Conservation (phyloP, 108 stramenopile species). For the Cyclotella kingstonii region DNA sequence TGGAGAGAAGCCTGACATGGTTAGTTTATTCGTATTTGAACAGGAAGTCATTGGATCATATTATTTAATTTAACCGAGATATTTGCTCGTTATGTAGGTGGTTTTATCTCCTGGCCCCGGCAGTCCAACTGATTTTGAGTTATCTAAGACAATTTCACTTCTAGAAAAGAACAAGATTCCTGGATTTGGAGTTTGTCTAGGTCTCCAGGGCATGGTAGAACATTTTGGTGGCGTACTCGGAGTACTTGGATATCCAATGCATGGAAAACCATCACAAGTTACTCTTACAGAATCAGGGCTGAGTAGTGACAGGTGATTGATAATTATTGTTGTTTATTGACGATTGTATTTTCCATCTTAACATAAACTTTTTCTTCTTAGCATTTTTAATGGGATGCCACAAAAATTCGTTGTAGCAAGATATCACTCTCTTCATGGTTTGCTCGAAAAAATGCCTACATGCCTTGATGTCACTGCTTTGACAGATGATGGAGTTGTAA, state of each 20-base stretch:
- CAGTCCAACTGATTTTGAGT: constrained; percentile 90
- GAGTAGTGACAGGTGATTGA: constrained; percentile 51
- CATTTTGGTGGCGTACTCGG: constrained; percentile 94
- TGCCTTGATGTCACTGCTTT: constrained; percentile 86
- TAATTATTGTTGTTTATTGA: too few relatives aligned
- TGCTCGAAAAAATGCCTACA: constrained; percentile 73
- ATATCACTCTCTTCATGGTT: constrained; percentile 95
- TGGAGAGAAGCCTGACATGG: constrained; percentile 87
- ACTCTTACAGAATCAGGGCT: constrained; percentile 67
- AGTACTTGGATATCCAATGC: constrained; percentile 94
- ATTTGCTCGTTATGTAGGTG: constrained; percentile 27
- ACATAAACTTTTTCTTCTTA: constrained; percentile 18
- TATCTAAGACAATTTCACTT: constrained; percentile 80
- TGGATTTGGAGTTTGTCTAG: constrained; percentile 96
- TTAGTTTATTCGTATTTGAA: constrained; percentile 6
- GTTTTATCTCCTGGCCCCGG: constrained; percentile 98
- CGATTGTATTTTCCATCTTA: neutral
- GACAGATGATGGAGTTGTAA: constrained; percentile 93
- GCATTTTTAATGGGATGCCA: constrained; percentile 89
- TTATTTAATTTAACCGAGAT: neutral
- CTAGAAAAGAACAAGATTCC: constrained; percentile 84
- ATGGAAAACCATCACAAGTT: constrained; percentile 91
- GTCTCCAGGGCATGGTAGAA: constrained; percentile 98
- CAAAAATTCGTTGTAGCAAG: constrained; percentile 91
- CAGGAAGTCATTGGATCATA: constrained; percentile 1